A percentile compares a stretch with the other conserved stretches of the same genome.
These are phyloP conservation scores for Diaporthe aspalathi DNA, from an alignment of 2,329 filamentous ascomycete genomes.

Conservation along the genomic window DNA sequence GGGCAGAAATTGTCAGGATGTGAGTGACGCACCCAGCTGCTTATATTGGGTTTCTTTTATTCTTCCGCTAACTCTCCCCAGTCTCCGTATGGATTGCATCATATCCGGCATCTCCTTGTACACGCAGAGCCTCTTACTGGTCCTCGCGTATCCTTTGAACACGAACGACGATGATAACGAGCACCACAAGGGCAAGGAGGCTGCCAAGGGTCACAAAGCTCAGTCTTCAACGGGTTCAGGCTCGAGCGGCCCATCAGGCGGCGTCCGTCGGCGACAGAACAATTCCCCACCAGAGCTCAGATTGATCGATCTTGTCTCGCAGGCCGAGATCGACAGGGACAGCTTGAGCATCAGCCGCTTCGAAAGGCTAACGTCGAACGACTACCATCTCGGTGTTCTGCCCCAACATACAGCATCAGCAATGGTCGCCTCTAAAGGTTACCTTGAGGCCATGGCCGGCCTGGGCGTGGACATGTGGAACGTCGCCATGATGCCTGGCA, in stretches of 20 bases:
- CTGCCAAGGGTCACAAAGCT: conserved; percentile 54
- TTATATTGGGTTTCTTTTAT: neutral
- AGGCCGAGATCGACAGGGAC: conserved; percentile 89
- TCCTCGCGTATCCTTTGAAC: conserved; percentile 88
- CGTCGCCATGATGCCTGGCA: conserved; percentile 84
- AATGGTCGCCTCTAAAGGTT: conserved; percentile 74
- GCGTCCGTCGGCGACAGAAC: conserved; percentile 78
- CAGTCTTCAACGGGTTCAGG: conserved; percentile 59
- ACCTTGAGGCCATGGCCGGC: conserved; percentile 80
- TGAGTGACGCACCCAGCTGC: conserved; percentile 58
- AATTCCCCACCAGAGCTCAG: conserved; percentile 89
- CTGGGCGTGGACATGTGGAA: conserved; percentile 87
- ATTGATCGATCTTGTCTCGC: conserved; percentile 87
- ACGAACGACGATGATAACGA: conserved; percentile 74
- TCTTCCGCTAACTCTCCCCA: conserved; percentile 53
- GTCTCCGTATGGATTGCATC: conserved; percentile 95
- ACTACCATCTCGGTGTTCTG: conserved; percentile 90
- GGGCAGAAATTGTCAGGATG: conserved; percentile 93
- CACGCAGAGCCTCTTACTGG: conserved; percentile 88
- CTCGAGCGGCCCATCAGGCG: conserved; percentile 71
- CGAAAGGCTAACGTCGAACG: conserved; percentile 85
- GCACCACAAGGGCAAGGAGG: conserved; percentile 49
- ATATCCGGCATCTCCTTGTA: conserved; percentile 97
- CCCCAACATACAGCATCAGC: conserved; percentile 75
- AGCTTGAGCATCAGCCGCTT: conserved; percentile 87